phyloP scores from a whole-genome alignment of 495 filamentous ascomycete genomes.

The Melanomma pulvis-pyrius region DNA sequence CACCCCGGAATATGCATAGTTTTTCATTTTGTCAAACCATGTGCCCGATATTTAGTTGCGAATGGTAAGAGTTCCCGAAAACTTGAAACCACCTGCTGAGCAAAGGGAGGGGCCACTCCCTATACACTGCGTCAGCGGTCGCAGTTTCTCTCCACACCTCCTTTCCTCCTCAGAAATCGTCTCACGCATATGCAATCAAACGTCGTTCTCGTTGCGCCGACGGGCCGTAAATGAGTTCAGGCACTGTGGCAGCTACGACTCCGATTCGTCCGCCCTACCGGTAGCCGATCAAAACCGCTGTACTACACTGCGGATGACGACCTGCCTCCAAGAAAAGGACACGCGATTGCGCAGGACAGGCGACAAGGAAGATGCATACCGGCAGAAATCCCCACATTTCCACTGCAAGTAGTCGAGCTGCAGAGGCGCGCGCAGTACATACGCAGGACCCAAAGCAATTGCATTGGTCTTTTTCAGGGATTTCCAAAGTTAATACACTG shows the following conservation, averaged over 20 bases:
- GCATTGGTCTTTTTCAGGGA: slow-evolving; percentile 1
- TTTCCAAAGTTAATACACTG: not conserved
- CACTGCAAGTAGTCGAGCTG: not conserved
- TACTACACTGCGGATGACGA: not conserved
- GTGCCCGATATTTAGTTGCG: not conserved
- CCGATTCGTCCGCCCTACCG: slow-evolving; percentile 30
- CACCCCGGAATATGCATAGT: slow-evolving; percentile 7
- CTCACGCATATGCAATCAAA: slow-evolving; percentile 7
- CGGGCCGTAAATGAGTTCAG: slow-evolving; percentile 28
- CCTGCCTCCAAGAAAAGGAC: not conserved
- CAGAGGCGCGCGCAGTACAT: slow-evolving; percentile 7
- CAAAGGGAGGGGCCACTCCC: not conserved
- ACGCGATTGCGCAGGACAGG: slow-evolving; percentile 13
- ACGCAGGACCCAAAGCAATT: slow-evolving; percentile 12
- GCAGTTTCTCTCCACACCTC: not conserved
- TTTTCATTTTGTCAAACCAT: not conserved
- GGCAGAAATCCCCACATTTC: slow-evolving; percentile 35
- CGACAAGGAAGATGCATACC: slow-evolving; percentile 17
- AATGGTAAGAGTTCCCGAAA: not conserved
- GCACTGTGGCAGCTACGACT: not conserved
- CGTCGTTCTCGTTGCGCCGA: slow-evolving; percentile 19
- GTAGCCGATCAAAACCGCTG: slow-evolving; percentile 18
- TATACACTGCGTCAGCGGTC: not conserved
- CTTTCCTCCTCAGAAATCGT: slow-evolving; percentile 6
- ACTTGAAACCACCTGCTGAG: slow-evolving; percentile 4